phyloP scores from a whole-genome alignment of 2,329 filamentous ascomycete species.

The Aspergillus piperis region DNA sequence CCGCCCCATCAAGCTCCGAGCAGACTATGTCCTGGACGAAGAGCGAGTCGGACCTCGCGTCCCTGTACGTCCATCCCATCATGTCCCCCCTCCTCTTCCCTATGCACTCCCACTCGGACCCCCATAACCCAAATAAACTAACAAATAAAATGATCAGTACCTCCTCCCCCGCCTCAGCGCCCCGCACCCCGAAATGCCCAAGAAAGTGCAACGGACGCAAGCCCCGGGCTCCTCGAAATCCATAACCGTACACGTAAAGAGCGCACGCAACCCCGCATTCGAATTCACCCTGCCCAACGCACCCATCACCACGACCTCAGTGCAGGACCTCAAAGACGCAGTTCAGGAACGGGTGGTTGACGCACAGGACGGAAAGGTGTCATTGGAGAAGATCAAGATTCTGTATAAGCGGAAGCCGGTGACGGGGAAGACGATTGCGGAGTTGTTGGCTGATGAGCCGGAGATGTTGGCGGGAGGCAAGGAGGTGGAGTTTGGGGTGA shows the following conservation, averaged over 20 bases:
- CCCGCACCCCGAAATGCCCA: constrained; percentile 47
- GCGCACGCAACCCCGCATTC: constrained; percentile 72
- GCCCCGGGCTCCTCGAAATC: constrained; percentile 45
- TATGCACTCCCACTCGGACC: neutral
- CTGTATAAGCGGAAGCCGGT: constrained; percentile 86
- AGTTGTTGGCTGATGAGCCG: constrained; percentile 63
- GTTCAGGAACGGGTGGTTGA: constrained; percentile 65
- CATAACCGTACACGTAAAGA: constrained; percentile 37
- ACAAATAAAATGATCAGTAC: constrained; percentile 35
- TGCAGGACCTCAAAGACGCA: constrained; percentile 74
- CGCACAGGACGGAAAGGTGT: constrained; percentile 34
- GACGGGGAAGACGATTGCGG: constrained; percentile 68
- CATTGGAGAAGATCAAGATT: constrained; percentile 77
- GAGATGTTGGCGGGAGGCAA: constrained; percentile 42
- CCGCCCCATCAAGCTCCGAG: constrained; percentile 75
- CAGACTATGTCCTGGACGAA: constrained; percentile 87
- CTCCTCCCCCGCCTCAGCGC: constrained; percentile 50
- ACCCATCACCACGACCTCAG: constrained; percentile 67
- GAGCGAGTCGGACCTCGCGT: constrained; percentile 72
- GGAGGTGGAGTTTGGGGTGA: constrained; percentile 75
- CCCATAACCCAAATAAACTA: neutral
- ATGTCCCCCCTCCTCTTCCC: neutral
- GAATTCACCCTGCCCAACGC: constrained; percentile 65
- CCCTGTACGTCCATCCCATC: constrained; percentile 61
- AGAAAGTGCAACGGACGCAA: constrained; percentile 36